A percentile compares a stretch with the other conserved stretches of the same genome.
phyloP scores from a whole-genome alignment of 495 filamentous ascomycete genomes.

The Aspergillus saccharolyticus region DNA sequence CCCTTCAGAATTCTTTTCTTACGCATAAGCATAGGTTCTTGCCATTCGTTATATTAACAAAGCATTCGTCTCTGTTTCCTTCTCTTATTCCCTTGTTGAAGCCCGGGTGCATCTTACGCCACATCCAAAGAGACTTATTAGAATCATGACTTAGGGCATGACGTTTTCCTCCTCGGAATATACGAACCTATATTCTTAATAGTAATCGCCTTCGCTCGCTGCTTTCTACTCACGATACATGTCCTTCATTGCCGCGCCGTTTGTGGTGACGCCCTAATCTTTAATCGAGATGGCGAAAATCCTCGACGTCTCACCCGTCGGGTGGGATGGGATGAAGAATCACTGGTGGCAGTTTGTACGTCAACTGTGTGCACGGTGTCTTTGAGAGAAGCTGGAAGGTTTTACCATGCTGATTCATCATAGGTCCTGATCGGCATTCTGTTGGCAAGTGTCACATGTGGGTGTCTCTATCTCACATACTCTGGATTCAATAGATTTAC shows the following conservation, averaged over 20 bases:
- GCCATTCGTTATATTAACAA: neutral
- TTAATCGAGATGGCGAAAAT: conserved; percentile 30
- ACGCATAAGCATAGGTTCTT: neutral
- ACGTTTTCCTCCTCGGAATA: neutral
- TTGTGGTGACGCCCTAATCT: conserved; percentile 11
- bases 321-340: conserved; percentile 33
- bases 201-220: conserved; percentile 1
- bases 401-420: conserved; percentile 12
- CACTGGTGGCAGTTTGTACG: conserved; percentile 45
- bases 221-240: conserved; percentile 1
- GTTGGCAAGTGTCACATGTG: conserved; percentile 28
- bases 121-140: neutral
- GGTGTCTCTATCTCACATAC: conserved; percentile 31
- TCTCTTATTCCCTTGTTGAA: neutral
- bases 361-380: conserved; percentile 4
- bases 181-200: neutral
- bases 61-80: neutral
- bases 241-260: conserved; percentile 12
- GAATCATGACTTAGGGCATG: neutral
- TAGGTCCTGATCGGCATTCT: conserved; percentile 39
- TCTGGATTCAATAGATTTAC: conserved; percentile 16
- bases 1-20: neutral
- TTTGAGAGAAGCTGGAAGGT: neutral
- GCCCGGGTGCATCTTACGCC: neutral
- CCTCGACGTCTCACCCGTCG: conserved; percentile 29